Conservation (phyloP, 2,329 filamentous ascomycete genomes). For the Anthostomella pinea region DNA sequence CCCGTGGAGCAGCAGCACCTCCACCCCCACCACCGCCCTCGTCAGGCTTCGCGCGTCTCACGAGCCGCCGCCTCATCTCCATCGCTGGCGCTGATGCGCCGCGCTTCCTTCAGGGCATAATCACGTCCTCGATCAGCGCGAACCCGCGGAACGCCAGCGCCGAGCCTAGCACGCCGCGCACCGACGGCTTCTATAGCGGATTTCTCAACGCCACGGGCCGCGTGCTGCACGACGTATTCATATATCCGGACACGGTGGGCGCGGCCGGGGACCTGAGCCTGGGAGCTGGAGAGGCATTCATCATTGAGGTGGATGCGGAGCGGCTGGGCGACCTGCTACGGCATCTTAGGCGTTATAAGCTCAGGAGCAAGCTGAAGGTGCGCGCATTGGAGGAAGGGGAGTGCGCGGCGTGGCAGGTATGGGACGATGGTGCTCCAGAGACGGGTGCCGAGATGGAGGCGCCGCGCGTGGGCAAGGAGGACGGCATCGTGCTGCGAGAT, state of each 20-base stretch:
- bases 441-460: too few species aligned
- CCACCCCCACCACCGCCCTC: slow-evolving; percentile 40
- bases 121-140: slow-evolving; percentile 65
- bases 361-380: slow-evolving; percentile 75
- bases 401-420: slow-evolving; percentile 68
- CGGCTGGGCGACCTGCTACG: slow-evolving; percentile 61
- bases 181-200: slow-evolving; percentile 68
- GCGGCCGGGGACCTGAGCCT: slow-evolving; percentile 32
- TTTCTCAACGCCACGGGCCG: slow-evolving; percentile 86
- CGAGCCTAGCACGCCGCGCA: slow-evolving; percentile 1
- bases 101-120: slow-evolving; percentile 83
- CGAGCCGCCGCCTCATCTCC: slow-evolving; percentile 75
- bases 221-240: slow-evolving; percentile 83
- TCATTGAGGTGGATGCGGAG: slow-evolving; percentile 78
- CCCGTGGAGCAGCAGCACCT: slow-evolving; percentile 20
- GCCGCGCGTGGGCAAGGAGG: slow-evolving; percentile 13
- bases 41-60: slow-evolving; percentile 54
- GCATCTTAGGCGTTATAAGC: slow-evolving; percentile 81
- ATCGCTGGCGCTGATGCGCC: slow-evolving; percentile 76
- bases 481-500: slow-evolving; percentile 45
- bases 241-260: slow-evolving; percentile 62
- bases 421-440: slow-evolving; percentile 61
- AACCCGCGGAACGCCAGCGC: slow-evolving; percentile 3
- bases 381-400: slow-evolving; percentile 64
- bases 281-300: too few species aligned